These are phyloP conservation scores for Vaccinium darrowii DNA, from an alignment of 148 eudicot species.

Conservation along the genomic window DNA sequence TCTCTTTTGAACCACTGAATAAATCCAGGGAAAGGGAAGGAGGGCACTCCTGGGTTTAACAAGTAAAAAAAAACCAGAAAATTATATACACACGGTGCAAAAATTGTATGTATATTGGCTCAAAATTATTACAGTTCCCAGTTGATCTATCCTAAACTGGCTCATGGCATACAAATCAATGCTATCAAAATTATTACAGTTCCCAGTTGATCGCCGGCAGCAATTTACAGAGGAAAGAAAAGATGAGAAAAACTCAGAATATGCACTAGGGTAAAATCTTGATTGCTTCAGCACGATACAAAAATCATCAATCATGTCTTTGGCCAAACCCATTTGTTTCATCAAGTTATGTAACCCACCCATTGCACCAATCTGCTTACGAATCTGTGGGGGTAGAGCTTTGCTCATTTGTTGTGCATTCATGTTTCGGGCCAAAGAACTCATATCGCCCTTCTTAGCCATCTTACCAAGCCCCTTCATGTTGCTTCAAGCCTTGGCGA, in stretches of 20 bases:
- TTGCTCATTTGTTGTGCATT: constrained; percentile 91
- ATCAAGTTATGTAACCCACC: constrained; percentile 80
- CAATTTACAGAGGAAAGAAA: background rate
- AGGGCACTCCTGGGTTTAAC: background rate
- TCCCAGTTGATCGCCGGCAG: too few relatives aligned
- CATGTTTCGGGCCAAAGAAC: constrained; percentile 77
- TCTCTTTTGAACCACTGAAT: background rate
- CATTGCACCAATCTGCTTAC: constrained; percentile 91
- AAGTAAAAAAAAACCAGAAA: background rate
- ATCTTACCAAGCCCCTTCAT: constrained; percentile 90
- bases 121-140: background rate
- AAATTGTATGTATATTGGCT: background rate
- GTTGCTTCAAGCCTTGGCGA: constrained; percentile 93
- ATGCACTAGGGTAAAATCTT: background rate
- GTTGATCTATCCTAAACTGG: background rate
- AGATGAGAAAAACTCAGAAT: constrained; percentile 7
- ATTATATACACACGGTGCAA: constrained; percentile 2
- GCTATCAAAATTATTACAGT: too few relatives aligned
- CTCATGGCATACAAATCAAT: constrained; percentile 11
- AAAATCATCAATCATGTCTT: constrained; percentile 44
- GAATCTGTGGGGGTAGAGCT: constrained; percentile 83
- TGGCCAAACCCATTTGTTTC: constrained; percentile 85
- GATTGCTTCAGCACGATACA: background rate
- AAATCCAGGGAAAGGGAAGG: background rate
- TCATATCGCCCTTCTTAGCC: constrained; percentile 93